Base-by-base conservation (phyloP, 2,329 filamentous ascomycete genomes). In the Davidsoniella neocaledoniae region DNA sequence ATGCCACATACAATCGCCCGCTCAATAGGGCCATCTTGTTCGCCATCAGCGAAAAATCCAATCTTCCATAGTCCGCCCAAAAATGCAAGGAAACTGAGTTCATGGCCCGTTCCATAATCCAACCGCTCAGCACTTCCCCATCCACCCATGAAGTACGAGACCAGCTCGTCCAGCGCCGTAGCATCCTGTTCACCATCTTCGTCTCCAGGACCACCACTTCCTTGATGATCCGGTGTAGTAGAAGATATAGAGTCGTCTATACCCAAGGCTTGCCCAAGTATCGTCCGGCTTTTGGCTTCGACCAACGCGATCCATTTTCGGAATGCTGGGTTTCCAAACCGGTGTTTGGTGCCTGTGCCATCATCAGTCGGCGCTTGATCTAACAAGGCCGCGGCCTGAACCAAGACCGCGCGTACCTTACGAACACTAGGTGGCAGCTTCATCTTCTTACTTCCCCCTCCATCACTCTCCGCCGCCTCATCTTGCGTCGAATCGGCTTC, bases 51-150 rank as follows among this genome's bases (percentile, higher is more conserved):
- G 60, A 98, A 96, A 14, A 75, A 81, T 42, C 82, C 80, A 2
- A 98, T 69, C 63, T 94, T 95, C 88, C 90, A 98, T 4, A 98
- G 69, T 53, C 83, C 81, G 4, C 79, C 88, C 5, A 98, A 63
- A 55, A 98, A 98, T 1, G 91, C 90, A 6, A 96, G 64, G 59
- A 98, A 98, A 64, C 85, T 94, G 47, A 98, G 68, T 61, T 98
- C 91, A 62, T 98, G 91, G 0, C 91, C 91, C 0, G 91, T 96
- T 1, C 91, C 91, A 60, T 95, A 98, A 65, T 98, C 91, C 23
- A 98, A 70, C 49, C 91, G 72, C 59, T 95, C 86, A 0, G 85
- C 65, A 60, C 87, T 96, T 3, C 91, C 91, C 64, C 94, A 95
- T 4, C 76, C 77, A 12, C 87, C 88, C 3, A 94, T 63, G 1